Percentiles rank a stretch among this genome's conserved stretches.
Evolutionary conservation across 768 basidiomycete genomes (phyloP).

Genomic region (Pisolithus microcarpus): DNA sequence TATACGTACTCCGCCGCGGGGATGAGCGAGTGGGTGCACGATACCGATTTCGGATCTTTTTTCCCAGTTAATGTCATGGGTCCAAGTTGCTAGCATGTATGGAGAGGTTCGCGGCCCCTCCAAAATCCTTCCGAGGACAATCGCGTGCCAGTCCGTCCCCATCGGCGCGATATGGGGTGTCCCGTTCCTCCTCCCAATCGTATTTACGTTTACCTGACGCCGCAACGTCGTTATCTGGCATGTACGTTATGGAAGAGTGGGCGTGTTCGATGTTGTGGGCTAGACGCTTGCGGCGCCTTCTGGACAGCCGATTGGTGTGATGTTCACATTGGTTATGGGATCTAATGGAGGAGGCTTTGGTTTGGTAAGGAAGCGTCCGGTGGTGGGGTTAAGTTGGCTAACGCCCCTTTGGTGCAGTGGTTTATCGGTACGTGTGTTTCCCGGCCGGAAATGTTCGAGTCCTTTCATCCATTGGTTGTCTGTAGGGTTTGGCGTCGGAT

Average conservation of each 20-base stretch:
- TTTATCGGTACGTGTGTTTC: conserved; percentile 31
- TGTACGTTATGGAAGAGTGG: conserved; percentile 16
- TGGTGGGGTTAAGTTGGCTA: background rate
- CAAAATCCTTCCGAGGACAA: conserved; percentile 46
- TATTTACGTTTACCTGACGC: conserved; percentile 62
- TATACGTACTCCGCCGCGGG: conserved; percentile 56
- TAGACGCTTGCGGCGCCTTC: conserved; percentile 36
- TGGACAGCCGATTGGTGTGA: conserved; percentile 56
- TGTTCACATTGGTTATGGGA: conserved; percentile 58
- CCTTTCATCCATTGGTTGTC: too few relatives aligned
- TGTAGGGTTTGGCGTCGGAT: conserved; percentile 44
- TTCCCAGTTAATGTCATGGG: too few relatives aligned
- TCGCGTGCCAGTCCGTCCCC: conserved; percentile 47
- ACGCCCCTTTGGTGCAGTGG: conserved; percentile 23
- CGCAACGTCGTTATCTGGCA: conserved; percentile 40
- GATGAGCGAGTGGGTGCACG: conserved; percentile 51
- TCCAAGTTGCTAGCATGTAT: too few relatives aligned
- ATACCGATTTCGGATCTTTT: background rate
- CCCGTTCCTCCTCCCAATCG: conserved; percentile 52
- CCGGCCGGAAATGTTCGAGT: background rate
- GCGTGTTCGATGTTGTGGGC: background rate
- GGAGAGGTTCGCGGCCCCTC: conserved; percentile 50
- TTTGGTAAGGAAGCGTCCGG: conserved; percentile 32
- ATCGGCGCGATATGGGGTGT: conserved; percentile 47
- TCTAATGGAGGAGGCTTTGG: conserved; percentile 57